These are phyloP conservation scores for Clavispora asparagi DNA, from an alignment of 805 yeast species.

Conservation along the genomic window DNA sequence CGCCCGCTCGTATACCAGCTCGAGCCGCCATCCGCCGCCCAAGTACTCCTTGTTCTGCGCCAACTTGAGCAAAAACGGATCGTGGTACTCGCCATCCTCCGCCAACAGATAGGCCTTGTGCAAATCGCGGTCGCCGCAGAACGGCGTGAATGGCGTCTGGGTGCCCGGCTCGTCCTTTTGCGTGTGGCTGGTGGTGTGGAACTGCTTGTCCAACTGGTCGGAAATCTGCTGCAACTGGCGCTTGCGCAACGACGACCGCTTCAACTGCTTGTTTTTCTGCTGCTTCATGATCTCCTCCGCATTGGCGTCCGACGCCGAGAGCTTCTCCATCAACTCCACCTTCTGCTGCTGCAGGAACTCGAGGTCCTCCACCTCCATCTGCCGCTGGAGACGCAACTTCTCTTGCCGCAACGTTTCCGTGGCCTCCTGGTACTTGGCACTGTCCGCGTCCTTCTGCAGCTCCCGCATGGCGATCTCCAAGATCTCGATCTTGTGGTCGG, in stretches of 20 bases:
- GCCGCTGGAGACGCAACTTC: conserved; percentile 63
- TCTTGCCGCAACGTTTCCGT: conserved; percentile 51
- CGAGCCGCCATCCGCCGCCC: conserved; percentile 83
- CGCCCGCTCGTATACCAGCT: conserved; percentile 66
- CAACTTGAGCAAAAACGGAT: conserved; percentile 44
- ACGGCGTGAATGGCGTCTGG: conserved; percentile 80
- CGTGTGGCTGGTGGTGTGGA: conserved; percentile 23
- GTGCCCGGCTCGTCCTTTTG: conserved; percentile 19
- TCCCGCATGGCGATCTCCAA: conserved; percentile 69
- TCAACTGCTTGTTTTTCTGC: conserved; percentile 38
- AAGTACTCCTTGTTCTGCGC: conserved; percentile 59
- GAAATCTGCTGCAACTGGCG: conserved; percentile 56
- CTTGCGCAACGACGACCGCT: conserved; percentile 61
- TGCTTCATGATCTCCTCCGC: conserved; percentile 39
- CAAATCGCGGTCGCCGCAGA: conserved; percentile 77
- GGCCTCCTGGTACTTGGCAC: conserved; percentile 59
- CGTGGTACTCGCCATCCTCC: conserved; percentile 40
- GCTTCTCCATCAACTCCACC: conserved; percentile 36
- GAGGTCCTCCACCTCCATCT: conserved; percentile 42
- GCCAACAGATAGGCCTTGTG: conserved; percentile 45
- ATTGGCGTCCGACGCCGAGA: conserved; percentile 26
- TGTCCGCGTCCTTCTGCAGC: conserved; percentile 56
- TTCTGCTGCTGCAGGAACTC: conserved; percentile 37
- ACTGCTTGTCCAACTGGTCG: conserved; percentile 45
- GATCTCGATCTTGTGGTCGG: conserved; percentile 68